Base-by-base conservation (phyloP, 78 protist species). In the Isochrysis galbana region DNA sequence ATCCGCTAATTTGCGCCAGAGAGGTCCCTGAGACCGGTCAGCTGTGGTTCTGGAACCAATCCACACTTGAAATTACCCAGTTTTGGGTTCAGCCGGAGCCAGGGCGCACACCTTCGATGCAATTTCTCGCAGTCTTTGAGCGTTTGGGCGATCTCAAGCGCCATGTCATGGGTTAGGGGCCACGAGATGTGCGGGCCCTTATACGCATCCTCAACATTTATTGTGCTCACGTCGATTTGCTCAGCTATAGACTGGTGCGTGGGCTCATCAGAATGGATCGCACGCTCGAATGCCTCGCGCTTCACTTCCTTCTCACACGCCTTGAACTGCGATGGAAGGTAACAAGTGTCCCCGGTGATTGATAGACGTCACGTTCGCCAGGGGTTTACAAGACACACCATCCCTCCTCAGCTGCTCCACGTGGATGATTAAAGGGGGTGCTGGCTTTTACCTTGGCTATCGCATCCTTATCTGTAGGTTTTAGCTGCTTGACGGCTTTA, bases 401-500 rank as follows among this genome's bases (percentile, higher is more conserved):
- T n/a, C n/a, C n/a, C n/a, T n/a, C n/a, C n/a, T n/a, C n/a, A n/a
- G n/a, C n/a, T n/a, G n/a, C n/a, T n/a, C n/a, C n/a, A n/a, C n/a
- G n/a, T n/a, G n/a, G n/a, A n/a, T n/a, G n/a, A n/a, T n/a, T n/a
- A n/a, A n/a, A n/a, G n/a, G n/a, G n/a, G n/a, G n/a, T n/a, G n/a
- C 26, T 1, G 17, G 39, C 89, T 41, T 84, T 84, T 54, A 46
- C 14, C 39, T 38, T 34, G 25, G 17, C 42, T 32, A 46, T 7
- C 14, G 89, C 89, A 26, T 84, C 89, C 26, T 7, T 0, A 36
- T 84, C 89, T 17, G 4, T 46, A 19, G 67, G 89, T 41, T 84
- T 84, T 7, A 84, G 89, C 67, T 84, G 45, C 23, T 46, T 2
- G 5, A 93, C 96, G 46, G 67, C 0, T 29, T 83, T 36, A 67